Conservation (phyloP, 2,329 filamentous ascomycete genomes). For the Ophiocordyceps camponoti-saundersi region DNA sequence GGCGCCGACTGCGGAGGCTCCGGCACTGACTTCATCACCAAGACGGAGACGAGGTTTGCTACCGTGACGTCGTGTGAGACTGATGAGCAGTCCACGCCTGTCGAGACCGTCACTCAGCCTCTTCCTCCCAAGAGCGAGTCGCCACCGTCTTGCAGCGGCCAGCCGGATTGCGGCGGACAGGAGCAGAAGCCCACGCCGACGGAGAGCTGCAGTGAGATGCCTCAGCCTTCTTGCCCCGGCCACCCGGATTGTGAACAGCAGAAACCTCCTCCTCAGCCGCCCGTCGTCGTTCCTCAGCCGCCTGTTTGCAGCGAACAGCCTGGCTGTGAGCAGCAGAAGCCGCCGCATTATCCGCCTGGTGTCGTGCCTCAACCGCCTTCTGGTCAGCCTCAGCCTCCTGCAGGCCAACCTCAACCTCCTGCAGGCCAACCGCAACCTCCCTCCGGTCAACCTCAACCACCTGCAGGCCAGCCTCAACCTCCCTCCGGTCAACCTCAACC, state of each 20-base stretch:
- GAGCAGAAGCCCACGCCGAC: background rate
- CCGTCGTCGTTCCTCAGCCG: background rate
- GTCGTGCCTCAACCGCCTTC: background rate
- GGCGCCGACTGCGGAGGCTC: constrained; percentile 1
- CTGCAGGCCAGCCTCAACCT: background rate
- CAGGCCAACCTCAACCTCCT: background rate
- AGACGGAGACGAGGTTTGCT: background rate
- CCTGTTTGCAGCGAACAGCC: background rate
- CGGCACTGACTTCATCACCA: background rate
- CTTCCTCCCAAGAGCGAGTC: background rate
- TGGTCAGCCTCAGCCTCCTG: background rate
- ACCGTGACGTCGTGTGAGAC: background rate
- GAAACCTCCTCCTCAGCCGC: background rate
- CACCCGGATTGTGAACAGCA: background rate
- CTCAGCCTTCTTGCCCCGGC: background rate
- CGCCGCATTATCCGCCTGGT: background rate
- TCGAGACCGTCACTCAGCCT: background rate
- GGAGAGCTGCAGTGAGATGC: background rate
- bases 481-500: background rate
- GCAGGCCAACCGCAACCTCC: background rate
- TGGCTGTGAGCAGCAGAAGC: background rate
- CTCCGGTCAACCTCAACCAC: background rate
- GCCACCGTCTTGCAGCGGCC: background rate
- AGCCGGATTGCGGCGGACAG: background rate
- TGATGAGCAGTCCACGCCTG: background rate